Base-by-base conservation (phyloP, 805 yeast species). In the Kluyveromyces siamensis region DNA sequence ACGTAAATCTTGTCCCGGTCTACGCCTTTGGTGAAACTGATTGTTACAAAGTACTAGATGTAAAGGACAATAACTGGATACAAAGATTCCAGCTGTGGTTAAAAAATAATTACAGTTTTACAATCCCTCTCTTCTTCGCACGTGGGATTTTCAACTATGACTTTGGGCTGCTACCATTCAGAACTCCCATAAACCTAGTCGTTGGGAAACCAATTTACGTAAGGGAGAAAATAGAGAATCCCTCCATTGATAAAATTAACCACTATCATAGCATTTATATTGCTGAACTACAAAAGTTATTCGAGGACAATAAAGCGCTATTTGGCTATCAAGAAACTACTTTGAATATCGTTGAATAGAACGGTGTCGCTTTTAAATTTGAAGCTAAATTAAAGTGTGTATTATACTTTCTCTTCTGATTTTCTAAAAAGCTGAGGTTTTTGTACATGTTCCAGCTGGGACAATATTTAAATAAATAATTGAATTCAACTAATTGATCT, bases 101-200 rank as follows among this genome's bases (percentile, higher is more conserved):
- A 60, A 91, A 93, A 58, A 71, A 71, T 27, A 72, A 69, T 37
- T 74, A 81, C 47, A 93, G 91, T 1, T 91, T 91, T 66, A 90
- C 99, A 0, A 59, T 93, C 6, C 99, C 99, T 1, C 77, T 93
- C 44, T 85, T 93, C 68, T 83, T 87, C 62, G 96, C 96, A 1
- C 73, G 98, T 41, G 97, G 98, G 0, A 73, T 93, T 0, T 90
- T 91, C 68, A 87, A 91, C 59, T 87, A 90, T 58, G 96, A 89
- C 62, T 87, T 85, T 68, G 99, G 99, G 0, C 68, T 93, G 30
- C 66, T 93, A 49, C 98, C 99, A 1, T 90, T 79, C 63, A 74
- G 97, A 55, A 77, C 83, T 47, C 87, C 87, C 2, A 82, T 93
- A 48, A 75, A 86, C 52, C 73, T 93, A 13, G 95, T 87, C 50